A percentile compares a stretch with the other conserved stretches of the same genome.
phyloP scores from a whole-genome alignment of 2,329 filamentous ascomycete genomes.

The Neonectria ditissima region DNA sequence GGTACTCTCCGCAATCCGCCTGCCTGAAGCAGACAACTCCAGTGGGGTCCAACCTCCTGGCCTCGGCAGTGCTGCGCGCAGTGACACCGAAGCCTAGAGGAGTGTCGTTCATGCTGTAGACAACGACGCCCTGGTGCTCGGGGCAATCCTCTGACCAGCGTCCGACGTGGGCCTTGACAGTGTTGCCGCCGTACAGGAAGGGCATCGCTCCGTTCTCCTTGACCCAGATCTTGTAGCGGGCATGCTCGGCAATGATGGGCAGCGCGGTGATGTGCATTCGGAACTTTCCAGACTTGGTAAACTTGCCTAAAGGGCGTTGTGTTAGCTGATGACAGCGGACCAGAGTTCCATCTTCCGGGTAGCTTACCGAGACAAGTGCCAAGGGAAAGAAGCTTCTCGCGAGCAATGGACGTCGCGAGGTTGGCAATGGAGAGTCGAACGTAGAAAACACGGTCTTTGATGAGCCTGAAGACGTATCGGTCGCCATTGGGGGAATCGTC shows the following conservation, averaged over 20 bases:
- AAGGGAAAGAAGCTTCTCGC: slow-evolving; percentile 85
- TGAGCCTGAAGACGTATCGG: slow-evolving; percentile 87
- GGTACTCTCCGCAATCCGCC: slow-evolving; percentile 93
- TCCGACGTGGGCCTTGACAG: slow-evolving; percentile 78
- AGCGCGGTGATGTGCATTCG: slow-evolving; percentile 91
- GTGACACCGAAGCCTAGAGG: slow-evolving; percentile 95
- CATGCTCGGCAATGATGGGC: slow-evolving; percentile 88
- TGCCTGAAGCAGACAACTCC: slow-evolving; percentile 91
- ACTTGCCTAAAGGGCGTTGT: slow-evolving; percentile 72
- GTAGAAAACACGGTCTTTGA: slow-evolving; percentile 90
- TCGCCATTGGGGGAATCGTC: slow-evolving; percentile 76
- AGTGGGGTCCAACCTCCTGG: slow-evolving; percentile 87
- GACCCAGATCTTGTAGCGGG: slow-evolving; percentile 97
- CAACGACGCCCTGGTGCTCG: slow-evolving; percentile 90
- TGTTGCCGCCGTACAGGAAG: slow-evolving; percentile 92
- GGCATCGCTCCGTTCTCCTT: slow-evolving; percentile 98
- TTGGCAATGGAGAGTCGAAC: slow-evolving; percentile 91
- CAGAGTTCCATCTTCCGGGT: not conserved
- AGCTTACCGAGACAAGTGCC: slow-evolving; percentile 80
- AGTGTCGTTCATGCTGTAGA: slow-evolving; percentile 92
- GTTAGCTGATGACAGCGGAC: slow-evolving; percentile 8
- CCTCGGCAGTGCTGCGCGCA: slow-evolving; percentile 86
- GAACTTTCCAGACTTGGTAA: slow-evolving; percentile 97
- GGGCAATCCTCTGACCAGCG: slow-evolving; percentile 92
- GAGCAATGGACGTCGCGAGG: slow-evolving; percentile 85